Conservation (phyloP, 352 stramenopile genomes). For the Phytophthora tentaculata region DNA sequence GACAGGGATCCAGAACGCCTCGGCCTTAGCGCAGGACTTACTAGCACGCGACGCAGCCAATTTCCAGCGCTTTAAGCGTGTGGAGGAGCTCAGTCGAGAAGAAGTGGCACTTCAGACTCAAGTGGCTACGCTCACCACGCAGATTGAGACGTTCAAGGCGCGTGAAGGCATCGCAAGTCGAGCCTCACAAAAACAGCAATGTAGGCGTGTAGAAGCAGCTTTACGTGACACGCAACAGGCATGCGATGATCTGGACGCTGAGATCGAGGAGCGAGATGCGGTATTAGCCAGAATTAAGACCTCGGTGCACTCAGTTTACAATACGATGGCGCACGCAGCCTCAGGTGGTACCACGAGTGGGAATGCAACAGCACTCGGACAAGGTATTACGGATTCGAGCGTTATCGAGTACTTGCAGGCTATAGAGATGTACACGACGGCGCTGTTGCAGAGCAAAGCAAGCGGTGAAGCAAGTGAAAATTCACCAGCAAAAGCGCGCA, state of each 20-base stretch:
- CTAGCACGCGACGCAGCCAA: conserved; percentile 73
- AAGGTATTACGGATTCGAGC: conserved; percentile 55
- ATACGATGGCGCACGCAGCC: conserved; percentile 65
- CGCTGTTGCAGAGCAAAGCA: conserved; percentile 55
- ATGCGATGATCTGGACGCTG: conserved; percentile 56
- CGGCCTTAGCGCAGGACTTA: conserved; percentile 57
- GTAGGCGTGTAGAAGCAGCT: conserved; percentile 45
- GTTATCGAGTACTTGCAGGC: conserved; percentile 80
- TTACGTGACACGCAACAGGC: conserved; percentile 45
- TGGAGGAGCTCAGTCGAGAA: conserved; percentile 71
- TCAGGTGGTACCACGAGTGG: conserved; percentile 35
- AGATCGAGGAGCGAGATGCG: conserved; percentile 63
- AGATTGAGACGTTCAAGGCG: conserved; percentile 73
- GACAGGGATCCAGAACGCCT: conserved; percentile 62
- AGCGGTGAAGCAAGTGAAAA: conserved; percentile 5
- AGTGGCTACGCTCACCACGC: conserved; percentile 48
- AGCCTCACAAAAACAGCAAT: conserved; percentile 62
- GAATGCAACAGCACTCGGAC: conserved; percentile 24
- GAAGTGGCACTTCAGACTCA: conserved; percentile 57
- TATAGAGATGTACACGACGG: conserved; percentile 76
- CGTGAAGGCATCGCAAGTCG: conserved; percentile 71
- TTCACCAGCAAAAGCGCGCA: conserved; percentile 23
- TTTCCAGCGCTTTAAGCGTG: conserved; percentile 82
- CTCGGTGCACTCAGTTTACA: conserved; percentile 77
- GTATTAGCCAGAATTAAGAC: conserved; percentile 67